Conservation (phyloP, 2,329 filamentous ascomycete genomes). For the Exophiala phaeomuriformis region DNA sequence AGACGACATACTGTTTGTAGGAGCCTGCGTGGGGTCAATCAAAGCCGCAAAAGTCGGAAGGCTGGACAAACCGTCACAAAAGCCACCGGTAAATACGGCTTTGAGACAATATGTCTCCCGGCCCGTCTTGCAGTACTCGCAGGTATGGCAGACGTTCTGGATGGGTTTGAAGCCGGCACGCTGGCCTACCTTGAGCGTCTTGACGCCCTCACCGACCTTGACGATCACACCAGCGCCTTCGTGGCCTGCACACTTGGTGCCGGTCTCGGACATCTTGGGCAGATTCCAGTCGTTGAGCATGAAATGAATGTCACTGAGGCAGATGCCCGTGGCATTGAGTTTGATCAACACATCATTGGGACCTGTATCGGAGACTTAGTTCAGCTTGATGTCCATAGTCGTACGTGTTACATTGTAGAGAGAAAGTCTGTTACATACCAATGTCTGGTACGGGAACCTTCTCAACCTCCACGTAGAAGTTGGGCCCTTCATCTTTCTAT, state of each 20-base stretch:
- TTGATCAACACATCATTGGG: slow-evolving; percentile 51
- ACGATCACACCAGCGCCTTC: slow-evolving; percentile 54
- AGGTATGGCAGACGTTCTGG: slow-evolving; percentile 46
- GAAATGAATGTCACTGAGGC: slow-evolving; percentile 52
- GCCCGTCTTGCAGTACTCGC: slow-evolving; percentile 46
- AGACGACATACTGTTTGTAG: slow-evolving; percentile 54
- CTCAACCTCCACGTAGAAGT: slow-evolving; percentile 26
- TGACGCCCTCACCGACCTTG: slow-evolving; percentile 48
- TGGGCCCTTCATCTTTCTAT: slow-evolving; percentile 26
- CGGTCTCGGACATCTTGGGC: slow-evolving; percentile 41
- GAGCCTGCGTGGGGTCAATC: slow-evolving; percentile 34
- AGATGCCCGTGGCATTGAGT: slow-evolving; percentile 53
- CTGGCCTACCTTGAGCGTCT: slow-evolving; percentile 48
- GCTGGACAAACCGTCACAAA: slow-evolving; percentile 19
- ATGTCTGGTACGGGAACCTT: slow-evolving; percentile 27
- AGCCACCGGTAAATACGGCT: slow-evolving; percentile 42
- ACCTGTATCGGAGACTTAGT: slow-evolving; percentile 30
- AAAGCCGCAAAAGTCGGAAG: slow-evolving; percentile 3
- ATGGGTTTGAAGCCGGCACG: slow-evolving; percentile 48
- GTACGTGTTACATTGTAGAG: background rate
- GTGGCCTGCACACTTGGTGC: slow-evolving; percentile 45
- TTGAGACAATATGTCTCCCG: slow-evolving; percentile 48
- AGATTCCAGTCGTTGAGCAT: slow-evolving; percentile 49
- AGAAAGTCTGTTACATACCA: slow-evolving; percentile 12
- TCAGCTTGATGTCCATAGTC: background rate